Percentiles rank a stretch among this genome's conserved stretches.
Evolutionary conservation across 441 rosid genomes (phyloP).

Genomic region (Pelargonium citronellum): DNA sequence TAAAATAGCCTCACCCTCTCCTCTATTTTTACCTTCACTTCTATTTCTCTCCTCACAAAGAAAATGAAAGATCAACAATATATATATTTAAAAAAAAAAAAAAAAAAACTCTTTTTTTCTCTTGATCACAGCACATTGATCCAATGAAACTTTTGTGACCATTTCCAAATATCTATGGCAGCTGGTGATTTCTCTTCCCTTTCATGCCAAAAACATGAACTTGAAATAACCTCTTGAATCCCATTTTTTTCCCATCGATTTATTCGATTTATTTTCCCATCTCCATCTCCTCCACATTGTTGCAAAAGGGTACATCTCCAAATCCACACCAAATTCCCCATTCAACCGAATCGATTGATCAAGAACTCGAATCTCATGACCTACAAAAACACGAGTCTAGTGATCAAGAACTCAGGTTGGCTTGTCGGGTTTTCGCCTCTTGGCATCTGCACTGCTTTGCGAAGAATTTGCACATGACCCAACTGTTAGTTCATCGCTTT

Average conservation of each 20-base stretch:
- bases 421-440: conserved; percentile 43
- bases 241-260: conserved; percentile 11
- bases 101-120: background rate
- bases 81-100: background rate
- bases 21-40: background rate
- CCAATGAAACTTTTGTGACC: background rate
- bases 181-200: conserved; percentile 4
- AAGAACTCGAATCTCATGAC: conserved; percentile 20
- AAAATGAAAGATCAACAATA: conserved; percentile 13
- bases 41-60: conserved; percentile 4
- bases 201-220: conserved; percentile 22
- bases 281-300: conserved; percentile 7
- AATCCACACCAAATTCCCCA: conserved; percentile 28
- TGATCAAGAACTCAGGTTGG: conserved; percentile 6
- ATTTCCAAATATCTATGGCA: conserved; percentile 14
- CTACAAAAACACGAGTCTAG: background rate
- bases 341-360: conserved; percentile 28
- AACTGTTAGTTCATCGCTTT: conserved; percentile 47
- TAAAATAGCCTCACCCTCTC: background rate
- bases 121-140: conserved; percentile 4
- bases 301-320: conserved; percentile 16
- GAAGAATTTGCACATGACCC: conserved; percentile 47
- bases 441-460: conserved; percentile 31
- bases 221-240: background rate
- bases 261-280: conserved; percentile 11